Conservation (phyloP, 208 protist genomes). For the Endotrypanum monterogeii region DNA sequence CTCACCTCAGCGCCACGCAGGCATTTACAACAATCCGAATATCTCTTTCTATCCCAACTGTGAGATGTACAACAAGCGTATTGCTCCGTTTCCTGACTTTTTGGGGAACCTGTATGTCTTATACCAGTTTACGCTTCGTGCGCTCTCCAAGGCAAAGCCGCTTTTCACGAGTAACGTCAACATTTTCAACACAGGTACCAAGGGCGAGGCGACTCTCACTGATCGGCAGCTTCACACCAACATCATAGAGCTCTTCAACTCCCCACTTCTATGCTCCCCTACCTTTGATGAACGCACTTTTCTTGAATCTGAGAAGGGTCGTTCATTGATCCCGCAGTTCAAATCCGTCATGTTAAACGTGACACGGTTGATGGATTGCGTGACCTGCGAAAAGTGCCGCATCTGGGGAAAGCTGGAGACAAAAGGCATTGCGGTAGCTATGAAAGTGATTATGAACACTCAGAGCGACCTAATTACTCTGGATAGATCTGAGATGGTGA, state of each 20-base stretch:
- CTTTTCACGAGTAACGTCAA: conserved; percentile 52
- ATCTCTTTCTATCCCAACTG: conserved; percentile 90
- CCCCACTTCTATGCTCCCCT: conserved; percentile 53
- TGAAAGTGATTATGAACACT: conserved; percentile 75
- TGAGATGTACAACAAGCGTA: conserved; percentile 65
- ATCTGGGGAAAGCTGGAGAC: conserved; percentile 91
- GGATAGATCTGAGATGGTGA: conserved; percentile 74
- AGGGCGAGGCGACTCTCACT: conserved; percentile 39
- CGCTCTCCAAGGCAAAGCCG: conserved; percentile 71
- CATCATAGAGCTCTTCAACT: conserved; percentile 64
- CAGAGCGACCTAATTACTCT: conserved; percentile 31
- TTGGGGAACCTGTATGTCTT: conserved; percentile 88
- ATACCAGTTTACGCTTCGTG: conserved; percentile 88
- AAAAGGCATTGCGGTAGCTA: conserved; percentile 81
- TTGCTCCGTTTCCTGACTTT: conserved; percentile 61
- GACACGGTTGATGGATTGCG: conserved; percentile 89
- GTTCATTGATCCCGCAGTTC: conserved; percentile 70
- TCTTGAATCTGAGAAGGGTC: conserved; percentile 59
- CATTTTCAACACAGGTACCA: conserved; percentile 55
- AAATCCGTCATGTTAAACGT: conserved; percentile 81
- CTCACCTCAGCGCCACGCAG: conserved; percentile 52
- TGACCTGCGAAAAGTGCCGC: conserved; percentile 93
- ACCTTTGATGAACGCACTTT: conserved; percentile 88
- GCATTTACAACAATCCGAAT: conserved; percentile 75
- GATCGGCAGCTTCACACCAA: conserved; percentile 51